Base-by-base conservation (phyloP, 768 basidiomycete species). In the Cystofilobasidium bisporidii region DNA sequence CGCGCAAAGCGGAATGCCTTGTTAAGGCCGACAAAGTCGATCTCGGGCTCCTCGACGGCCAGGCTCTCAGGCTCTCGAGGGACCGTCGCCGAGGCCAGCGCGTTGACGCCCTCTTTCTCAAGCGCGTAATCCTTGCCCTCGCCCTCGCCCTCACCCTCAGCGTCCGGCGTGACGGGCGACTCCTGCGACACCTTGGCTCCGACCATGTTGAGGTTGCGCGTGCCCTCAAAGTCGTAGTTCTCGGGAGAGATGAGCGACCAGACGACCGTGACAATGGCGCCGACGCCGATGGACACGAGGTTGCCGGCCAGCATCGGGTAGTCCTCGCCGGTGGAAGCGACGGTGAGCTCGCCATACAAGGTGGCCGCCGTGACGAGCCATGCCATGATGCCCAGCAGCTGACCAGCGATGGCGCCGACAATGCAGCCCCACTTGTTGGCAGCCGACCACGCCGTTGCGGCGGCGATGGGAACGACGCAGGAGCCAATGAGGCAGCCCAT, bases 361-460 rank as follows among this genome's bases (percentile, higher is more conserved):
- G 80, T 79, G 26, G 84, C 79, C 0, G 91, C 89, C 1, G 88
- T 84, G 28, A 87, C 88, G 43, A 97, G 81, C 93, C 93, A 97
- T 11, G 87, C 86, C 57, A 85, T 80, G 43, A 94, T 72, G 20
- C 87, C 91, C 15, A 81, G 81, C 33, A 77, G 77, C 73, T 92
- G 85, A 0, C 91, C 92, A 43, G 77, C 73, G 41, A 91, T 69
- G 0, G 89, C 78, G 3, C 88, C 93, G n/a, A 76, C 78, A 63
- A 91, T 82, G 74, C 89, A 90, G 11, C 89, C 93, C 78, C 82
- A 83, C 74, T 87, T 88, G 78, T 90, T 96, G 28, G 90, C 88
- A 73, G 85, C 87, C 67, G 79, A 82, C 89, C 90, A 92, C 2
- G 88, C 87, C 64, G 93, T 84, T 71, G 85, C 87, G 26, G 91